Base-by-base conservation (phyloP, 352 stramenopile genomes). In the Globisporangium mamillatum region DNA sequence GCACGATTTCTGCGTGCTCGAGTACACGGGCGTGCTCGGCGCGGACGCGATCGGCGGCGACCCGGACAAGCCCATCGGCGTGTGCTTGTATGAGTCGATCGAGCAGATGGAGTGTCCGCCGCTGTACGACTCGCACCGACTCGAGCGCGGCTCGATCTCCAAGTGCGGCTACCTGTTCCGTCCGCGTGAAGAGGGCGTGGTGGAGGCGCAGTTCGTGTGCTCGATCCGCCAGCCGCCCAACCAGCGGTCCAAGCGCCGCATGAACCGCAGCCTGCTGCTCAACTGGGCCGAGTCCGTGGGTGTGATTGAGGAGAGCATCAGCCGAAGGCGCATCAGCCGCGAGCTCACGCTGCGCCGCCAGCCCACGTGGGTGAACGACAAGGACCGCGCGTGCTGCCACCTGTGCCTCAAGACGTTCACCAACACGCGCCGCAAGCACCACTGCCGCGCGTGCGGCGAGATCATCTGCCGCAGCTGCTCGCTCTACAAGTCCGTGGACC, bases 321-420 rank as follows among this genome's bases (percentile, higher is more conserved):
- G 80, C 50, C 79, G 82, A 54, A 78, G 79, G 46, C 82, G 86
- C 16, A 94, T 94, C 70, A 89, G 76, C 38, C 86, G 84, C 27
- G 84, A 93, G 67, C 73, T 94, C 32, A 92, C 81, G 25, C 79
- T 88, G 63, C 84, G 86, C 34, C 75, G 82, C 34, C 80, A 82
- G 58, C 86, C 86, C 65, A 89, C 79, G 63, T 94, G 87, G 87
- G 87, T 94, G 32, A 83, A 80, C 61, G 85, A 94, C 79, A 88
- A 89, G 62, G 87, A 94, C 67, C 85, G 87, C 58, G 79, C 84
- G 55, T 94, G 87, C 72, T 94, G 87, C 68, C 83, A 92, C 60
- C 68, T 94, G 54, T 94, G 87, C 52, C 74, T 94, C 22, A 93
- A 92, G 76, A 91, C 82, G 10, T 94, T 94, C 67, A 89, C 82